These are phyloP conservation scores for Xylogone sp. DNA, from an alignment of 2,329 filamentous ascomycete genomes.

Conservation along the genomic window DNA sequence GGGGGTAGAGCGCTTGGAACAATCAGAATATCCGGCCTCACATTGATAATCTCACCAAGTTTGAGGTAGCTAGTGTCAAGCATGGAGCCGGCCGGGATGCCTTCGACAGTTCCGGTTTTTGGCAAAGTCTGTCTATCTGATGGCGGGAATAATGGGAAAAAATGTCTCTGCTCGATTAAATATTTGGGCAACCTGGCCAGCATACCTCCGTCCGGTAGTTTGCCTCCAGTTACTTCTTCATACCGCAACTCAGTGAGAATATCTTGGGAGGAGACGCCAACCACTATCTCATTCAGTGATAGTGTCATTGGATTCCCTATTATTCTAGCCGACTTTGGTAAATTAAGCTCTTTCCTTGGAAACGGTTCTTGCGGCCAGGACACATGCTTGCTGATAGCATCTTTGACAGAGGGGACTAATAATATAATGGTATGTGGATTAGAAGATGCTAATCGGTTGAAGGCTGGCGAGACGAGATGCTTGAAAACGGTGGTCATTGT, in stretches of 20 bases:
- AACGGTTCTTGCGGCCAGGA: conserved; percentile 81
- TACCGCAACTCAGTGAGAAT: conserved; percentile 75
- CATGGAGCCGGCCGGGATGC: conserved; percentile 67
- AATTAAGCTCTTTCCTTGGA: conserved; percentile 64
- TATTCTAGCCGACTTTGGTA: conserved; percentile 72
- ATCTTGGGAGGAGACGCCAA: conserved; percentile 82
- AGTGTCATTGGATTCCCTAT: conserved; percentile 90
- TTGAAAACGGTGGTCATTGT: conserved; percentile 83
- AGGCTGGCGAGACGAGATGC: conserved; percentile 68
- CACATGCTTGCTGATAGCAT: conserved; percentile 77
- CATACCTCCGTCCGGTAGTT: conserved; percentile 39
- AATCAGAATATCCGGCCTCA: conserved; percentile 79
- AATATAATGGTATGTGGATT: conserved; percentile 80
- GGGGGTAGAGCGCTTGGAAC: conserved; percentile 78
- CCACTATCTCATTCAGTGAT: conserved; percentile 78
- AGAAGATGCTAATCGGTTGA: conserved; percentile 65
- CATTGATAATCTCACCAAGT: conserved; percentile 85
- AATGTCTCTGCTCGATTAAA: conserved; percentile 85
- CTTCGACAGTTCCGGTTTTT: conserved; percentile 57
- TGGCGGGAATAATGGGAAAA: conserved; percentile 85
- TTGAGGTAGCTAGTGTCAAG: conserved; percentile 83
- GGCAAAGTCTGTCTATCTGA: conserved; percentile 64
- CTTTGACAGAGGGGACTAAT: conserved; percentile 77
- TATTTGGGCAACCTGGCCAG: conserved; percentile 67
- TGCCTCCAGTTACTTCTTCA: conserved; percentile 63